Base-by-base conservation (phyloP, 2,329 filamentous ascomycete species). In the Ophiosphaerella korrae region DNA sequence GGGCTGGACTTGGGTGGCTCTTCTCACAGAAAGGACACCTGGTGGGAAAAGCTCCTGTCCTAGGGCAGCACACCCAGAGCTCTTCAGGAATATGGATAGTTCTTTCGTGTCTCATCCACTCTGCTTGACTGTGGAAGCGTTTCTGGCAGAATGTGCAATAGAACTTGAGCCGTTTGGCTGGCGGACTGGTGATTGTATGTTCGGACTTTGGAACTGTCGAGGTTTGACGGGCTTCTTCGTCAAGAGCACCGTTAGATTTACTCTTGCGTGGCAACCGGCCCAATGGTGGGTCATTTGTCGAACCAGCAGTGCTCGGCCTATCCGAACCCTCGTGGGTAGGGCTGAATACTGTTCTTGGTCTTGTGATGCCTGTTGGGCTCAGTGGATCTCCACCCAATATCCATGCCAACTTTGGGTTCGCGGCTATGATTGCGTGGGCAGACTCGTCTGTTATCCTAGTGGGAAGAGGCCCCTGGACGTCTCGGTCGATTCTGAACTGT, bases 101-200 rank as follows among this genome's bases (percentile, higher is more conserved):
- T 86, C 73, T 6, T 63, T 89, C 86, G 66, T 89, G 86, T 47
- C 85, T 78, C 56, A 78, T 76, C 80, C 80, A 82, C 61, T 82
- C 80, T 61, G 81, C 78, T 77, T 80, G 41, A 75, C 75, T 50
- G 73, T 71, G 54, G 36, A 63, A 66, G 7, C 54, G 48, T 24
- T 66, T 66, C 16, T 58, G 57, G 39, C 64, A 67, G 41, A 67
- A 67, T 1, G 64, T 66, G 42, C 63, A 67, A 47, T 56, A 64
- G 41, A 60, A 63, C n/a, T 45, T 52, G n/a, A 47, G 35, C 26
- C 60, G 60, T 40, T 50, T 60, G 29, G 48, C 60, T 5, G 57
- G 37, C 23, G 54, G 57, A 21, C 56, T 49, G 23, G 56, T 53
- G 3, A 54, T 13, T 5, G n/a, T 12, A 35, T 18, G 9, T 8